Conservation (phyloP, 2,329 filamentous ascomycete genomes). For the Calonectria hawksworthii region DNA sequence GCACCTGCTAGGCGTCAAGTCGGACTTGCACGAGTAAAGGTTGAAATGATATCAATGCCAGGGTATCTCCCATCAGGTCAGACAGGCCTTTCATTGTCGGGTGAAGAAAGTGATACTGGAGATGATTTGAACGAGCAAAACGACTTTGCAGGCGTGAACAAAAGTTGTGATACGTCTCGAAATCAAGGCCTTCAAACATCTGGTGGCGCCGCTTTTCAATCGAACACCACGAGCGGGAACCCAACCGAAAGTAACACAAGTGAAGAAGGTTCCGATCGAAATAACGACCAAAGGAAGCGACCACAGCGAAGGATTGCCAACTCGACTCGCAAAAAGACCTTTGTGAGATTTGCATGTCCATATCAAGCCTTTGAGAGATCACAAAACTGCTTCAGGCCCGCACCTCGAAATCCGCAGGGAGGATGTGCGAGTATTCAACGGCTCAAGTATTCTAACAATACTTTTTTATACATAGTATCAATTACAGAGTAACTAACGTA, state of each 20-base stretch:
- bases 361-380: conserved; percentile 6
- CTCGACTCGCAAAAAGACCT: neutral
- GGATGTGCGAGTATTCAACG: conserved; percentile 15
- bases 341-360: neutral
- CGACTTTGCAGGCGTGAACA: neutral
- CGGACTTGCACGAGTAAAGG: neutral
- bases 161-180: neutral
- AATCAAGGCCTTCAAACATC: neutral
- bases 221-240: neutral
- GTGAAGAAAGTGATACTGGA: neutral
- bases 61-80: too few species aligned
- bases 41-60: neutral
- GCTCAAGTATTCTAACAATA: neutral
- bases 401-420: conserved; percentile 9
- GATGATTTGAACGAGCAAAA: neutral
- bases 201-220: neutral
- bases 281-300: neutral
- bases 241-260: neutral
- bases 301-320: neutral
- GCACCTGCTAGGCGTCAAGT: neutral
- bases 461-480: neutral
- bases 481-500: neutral
- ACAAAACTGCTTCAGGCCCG: conserved; percentile 16
- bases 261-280: neutral
- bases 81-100: neutral